Evolutionary conservation across 805 yeast genomes (phyloP).

Genomic region (Saturnispora sekii): DNA sequence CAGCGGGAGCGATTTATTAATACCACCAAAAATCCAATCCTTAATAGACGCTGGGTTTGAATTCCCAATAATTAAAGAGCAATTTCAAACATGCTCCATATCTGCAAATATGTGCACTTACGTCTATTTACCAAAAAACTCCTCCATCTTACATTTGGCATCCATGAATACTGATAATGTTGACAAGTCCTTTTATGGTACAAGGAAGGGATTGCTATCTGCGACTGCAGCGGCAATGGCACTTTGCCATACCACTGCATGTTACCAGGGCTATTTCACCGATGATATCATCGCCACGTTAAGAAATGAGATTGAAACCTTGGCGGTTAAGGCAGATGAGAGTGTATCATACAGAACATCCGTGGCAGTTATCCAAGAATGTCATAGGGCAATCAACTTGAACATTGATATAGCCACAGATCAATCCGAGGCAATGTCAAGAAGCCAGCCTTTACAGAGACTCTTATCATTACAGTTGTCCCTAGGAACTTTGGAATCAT

Average conservation of each 20-base stretch:
- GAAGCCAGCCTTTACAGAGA: constrained; percentile 70
- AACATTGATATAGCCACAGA: constrained; percentile 63
- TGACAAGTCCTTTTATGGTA: constrained; percentile 8
- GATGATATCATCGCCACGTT: constrained; percentile 62
- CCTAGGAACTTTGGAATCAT: constrained; percentile 40
- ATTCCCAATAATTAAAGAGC: constrained; percentile 29
- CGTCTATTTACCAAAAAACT: constrained; percentile 24
- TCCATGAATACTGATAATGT: constrained; percentile 16
- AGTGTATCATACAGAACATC: constrained; percentile 27
- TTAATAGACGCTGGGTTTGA: constrained; percentile 47
- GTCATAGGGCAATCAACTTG: constrained; percentile 68
- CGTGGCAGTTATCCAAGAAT: constrained; percentile 45
- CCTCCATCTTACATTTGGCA: constrained; percentile 16
- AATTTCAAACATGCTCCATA: constrained; percentile 30
- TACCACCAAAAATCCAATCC: not conserved
- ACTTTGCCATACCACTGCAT: constrained; percentile 55
- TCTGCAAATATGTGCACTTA: constrained; percentile 44
- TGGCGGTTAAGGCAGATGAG: constrained; percentile 16
- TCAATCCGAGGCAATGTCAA: constrained; percentile 63
- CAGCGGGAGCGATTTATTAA: not conserved
- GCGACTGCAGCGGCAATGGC: constrained; percentile 53
- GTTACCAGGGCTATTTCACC: constrained; percentile 53
- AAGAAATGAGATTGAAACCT: constrained; percentile 35
- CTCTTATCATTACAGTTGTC: constrained; percentile 60
- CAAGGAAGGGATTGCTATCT: constrained; percentile 27